Evolutionary conservation across 208 protist genomes (phyloP), one percentile per base, ranked within the genome.

Genomic region (Jaenimonas drosophilae): DNA sequence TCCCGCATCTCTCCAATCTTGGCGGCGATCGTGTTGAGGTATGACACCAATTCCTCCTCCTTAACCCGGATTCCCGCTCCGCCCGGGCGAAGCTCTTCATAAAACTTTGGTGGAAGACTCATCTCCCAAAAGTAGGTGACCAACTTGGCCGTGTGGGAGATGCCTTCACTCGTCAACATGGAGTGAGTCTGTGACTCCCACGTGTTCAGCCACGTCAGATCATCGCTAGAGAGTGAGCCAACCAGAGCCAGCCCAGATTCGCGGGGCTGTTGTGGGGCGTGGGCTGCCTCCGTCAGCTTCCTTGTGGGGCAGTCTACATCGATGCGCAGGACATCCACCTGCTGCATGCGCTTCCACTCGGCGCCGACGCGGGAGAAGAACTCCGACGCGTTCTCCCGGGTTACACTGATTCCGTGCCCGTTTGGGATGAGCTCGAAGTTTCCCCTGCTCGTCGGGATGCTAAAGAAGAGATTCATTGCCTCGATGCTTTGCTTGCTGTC

Each of bases 351-450:
- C 14, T 51, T 37, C 25, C 61, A 65, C 14, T 32, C 49, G 30
- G 26, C 31, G 37, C 62, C 42, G 7, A 76, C 49, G 24, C 65
- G 64, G 4, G 49, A 29, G 29, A 75, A 60, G 42, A 62, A 78
- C 51, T 78, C 74, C 28, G 54, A 49, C 23, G 59, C 50, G 44
- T 77, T 74, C 5, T 43, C 36, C 25, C 34, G 37, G 4, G 58
- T 77, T 21, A 83, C 64, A 14, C 49, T 36, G 17, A 79, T 75
- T 20, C 57, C 32, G 30, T 54, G 52, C n/a, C 71, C 71, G 38
- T 63, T 59, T 7, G 71, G 71, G 23, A 75, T 79, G 21, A 79
- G 55, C 29, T 67, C 52, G 37, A 67, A 70, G 27, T 30, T 44
- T 5, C 34, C 38, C 0, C 40, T 48, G 0, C 48, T 49, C 1